Percentiles rank a stretch among this genome's conserved stretches.
Conservation (phyloP, 2,329 filamentous ascomycete species). For the Amylocarpus encephaloides region DNA sequence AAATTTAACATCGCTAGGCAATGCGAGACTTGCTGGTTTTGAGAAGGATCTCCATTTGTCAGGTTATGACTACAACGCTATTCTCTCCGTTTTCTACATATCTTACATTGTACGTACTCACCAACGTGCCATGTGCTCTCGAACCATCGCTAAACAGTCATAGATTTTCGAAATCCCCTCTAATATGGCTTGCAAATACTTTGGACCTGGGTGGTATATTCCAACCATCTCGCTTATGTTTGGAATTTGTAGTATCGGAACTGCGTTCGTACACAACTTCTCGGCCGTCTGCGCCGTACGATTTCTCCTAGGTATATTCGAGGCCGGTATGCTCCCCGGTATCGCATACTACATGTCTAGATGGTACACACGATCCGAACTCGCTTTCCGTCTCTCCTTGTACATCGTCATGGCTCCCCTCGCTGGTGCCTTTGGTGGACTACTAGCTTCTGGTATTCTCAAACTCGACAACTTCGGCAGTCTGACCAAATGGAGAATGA, state of each 20-base stretch:
- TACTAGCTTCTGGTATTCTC: constrained; percentile 59
- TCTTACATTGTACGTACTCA: constrained; percentile 49
- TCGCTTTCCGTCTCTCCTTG: constrained; percentile 59
- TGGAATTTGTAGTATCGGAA: constrained; percentile 56
- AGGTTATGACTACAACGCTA: constrained; percentile 62
- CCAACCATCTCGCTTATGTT: constrained; percentile 57
- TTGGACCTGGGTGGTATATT: constrained; percentile 68
- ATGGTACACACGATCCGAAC: constrained; percentile 65
- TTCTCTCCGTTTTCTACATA: constrained; percentile 65
- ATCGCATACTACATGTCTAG: constrained; percentile 68
- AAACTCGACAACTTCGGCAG: constrained; percentile 46
- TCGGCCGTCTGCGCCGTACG: constrained; percentile 48
- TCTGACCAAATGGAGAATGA: constrained; percentile 59
- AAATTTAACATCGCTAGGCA: constrained; percentile 41
- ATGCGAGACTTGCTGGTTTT: constrained; percentile 59
- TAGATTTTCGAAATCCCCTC: constrained; percentile 58
- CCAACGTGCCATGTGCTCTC: no score
- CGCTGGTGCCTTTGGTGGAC: constrained; percentile 64
- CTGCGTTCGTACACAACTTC: constrained; percentile 55
- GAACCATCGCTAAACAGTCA: no score
- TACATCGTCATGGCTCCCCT: constrained; percentile 67
- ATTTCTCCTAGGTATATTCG: constrained; percentile 62
- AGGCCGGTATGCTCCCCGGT: constrained; percentile 58
- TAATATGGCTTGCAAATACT: constrained; percentile 62
- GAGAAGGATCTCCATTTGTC: constrained; percentile 53